phyloP scores from a whole-genome alignment of 2,329 filamentous ascomycete genomes.

The Rhinocladiella similis region DNA sequence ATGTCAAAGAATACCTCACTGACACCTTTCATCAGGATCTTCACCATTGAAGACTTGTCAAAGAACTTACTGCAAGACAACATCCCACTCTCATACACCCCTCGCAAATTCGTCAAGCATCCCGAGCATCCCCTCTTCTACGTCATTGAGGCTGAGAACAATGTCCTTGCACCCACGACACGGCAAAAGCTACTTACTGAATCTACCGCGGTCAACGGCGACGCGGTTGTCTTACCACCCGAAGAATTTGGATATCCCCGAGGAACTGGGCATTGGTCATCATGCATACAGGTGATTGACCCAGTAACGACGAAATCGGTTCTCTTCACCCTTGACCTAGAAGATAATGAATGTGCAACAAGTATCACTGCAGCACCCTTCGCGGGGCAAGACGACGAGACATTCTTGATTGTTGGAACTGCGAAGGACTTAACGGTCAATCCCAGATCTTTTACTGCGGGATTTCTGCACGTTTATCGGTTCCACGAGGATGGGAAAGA shows the following conservation, averaged over 20 bases:
- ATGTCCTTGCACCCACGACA: conserved; percentile 79
- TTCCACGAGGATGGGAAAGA: conserved; percentile 84
- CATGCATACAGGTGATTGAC: conserved; percentile 90
- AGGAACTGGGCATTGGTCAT: conserved; percentile 86
- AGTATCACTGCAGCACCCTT: conserved; percentile 84
- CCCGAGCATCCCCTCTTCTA: conserved; percentile 89
- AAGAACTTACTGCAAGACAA: conserved; percentile 85
- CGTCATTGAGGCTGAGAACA: conserved; percentile 90
- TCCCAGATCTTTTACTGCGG: conserved; percentile 72
- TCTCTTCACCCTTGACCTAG: conserved; percentile 75
- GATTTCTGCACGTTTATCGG: conserved; percentile 89
- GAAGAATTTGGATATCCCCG: conserved; percentile 88
- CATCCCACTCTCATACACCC: conserved; percentile 85
- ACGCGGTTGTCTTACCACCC: conserved; percentile 68
- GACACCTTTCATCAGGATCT: conserved; percentile 61
- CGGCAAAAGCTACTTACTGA: conserved; percentile 73
- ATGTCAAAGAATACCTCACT: neutral
- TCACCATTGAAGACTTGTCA: conserved; percentile 82
- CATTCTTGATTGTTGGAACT: conserved; percentile 90
- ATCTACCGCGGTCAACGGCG: conserved; percentile 68
- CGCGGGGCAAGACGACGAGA: conserved; percentile 82
- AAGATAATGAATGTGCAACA: conserved; percentile 87
- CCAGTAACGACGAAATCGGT: conserved; percentile 73
- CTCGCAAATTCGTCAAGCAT: conserved; percentile 81
- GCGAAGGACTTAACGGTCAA: conserved; percentile 84